Evolutionary conservation across 164 flowering plant species (phyloP).

Genomic region (Malania oleifera): DNA sequence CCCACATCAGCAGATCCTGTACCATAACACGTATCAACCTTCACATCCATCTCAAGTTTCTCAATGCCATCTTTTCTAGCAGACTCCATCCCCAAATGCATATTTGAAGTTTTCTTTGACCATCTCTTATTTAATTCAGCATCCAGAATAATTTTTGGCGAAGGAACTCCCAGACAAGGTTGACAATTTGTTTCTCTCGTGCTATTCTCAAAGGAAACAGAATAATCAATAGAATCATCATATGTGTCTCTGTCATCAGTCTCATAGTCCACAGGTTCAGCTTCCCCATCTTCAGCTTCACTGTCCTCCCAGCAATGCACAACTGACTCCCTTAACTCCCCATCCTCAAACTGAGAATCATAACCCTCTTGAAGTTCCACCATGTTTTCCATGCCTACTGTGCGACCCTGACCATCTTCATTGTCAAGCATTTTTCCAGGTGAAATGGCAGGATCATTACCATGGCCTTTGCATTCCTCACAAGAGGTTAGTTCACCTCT

Average conservation of each 20-base stretch:
- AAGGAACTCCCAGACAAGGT: background rate
- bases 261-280: constrained; percentile 5
- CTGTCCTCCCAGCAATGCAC: background rate
- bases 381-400: background rate
- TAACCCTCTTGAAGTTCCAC: background rate
- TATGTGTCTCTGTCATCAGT: constrained; percentile 1
- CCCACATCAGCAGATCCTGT: background rate
- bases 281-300: constrained; percentile 5
- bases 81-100: background rate
- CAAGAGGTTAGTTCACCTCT: background rate
- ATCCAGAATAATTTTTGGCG: background rate
- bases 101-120: background rate
- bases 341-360: constrained; percentile 8
- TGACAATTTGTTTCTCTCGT: background rate
- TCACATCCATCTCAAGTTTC: background rate
- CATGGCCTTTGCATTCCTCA: background rate
- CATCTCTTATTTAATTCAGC: background rate
- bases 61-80: background rate
- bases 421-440: background rate
- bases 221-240: background rate
- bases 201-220: background rate
- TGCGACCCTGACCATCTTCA: background rate
- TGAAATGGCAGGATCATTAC: background rate
- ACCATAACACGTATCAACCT: background rate
- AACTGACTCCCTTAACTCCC: constrained; percentile 5